phyloP scores from a whole-genome alignment of 306 rosid species.

The Vicia faba region DNA sequence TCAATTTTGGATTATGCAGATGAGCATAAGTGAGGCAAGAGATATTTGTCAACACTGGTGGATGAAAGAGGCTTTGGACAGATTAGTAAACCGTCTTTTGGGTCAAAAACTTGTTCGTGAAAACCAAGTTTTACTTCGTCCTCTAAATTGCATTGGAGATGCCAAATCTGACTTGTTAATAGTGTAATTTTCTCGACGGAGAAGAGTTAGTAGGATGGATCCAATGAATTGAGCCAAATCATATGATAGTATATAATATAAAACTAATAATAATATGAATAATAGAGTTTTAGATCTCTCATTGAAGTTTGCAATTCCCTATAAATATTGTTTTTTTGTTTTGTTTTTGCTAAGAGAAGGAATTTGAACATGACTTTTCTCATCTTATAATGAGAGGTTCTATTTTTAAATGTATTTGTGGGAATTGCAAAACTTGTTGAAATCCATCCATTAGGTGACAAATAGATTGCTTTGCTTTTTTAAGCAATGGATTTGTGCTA shows the following conservation, averaged over 20 bases:
- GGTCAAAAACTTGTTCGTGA: slow-evolving; percentile 44
- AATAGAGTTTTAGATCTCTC: slow-evolving; percentile 24
- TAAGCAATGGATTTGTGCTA: slow-evolving; percentile 17
- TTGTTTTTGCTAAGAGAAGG: slow-evolving; percentile 7
- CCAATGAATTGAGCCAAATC: slow-evolving; percentile 36
- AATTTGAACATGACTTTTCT: slow-evolving; percentile 3
- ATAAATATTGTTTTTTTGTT: neutral
- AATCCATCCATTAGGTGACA: neutral
- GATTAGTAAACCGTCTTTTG: slow-evolving; percentile 56
- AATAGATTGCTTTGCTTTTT: slow-evolving; percentile 27
- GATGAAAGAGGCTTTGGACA: slow-evolving; percentile 94
- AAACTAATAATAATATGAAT: neutral
- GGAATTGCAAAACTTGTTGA: slow-evolving; percentile 34
- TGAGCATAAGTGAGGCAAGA: slow-evolving; percentile 75
- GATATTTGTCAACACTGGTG: slow-evolving; percentile 89
- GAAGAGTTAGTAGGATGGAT: slow-evolving; percentile 39
- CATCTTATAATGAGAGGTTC: slow-evolving; percentile 19
- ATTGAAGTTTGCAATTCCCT: slow-evolving; percentile 39
- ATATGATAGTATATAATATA: slow-evolving; percentile 27
- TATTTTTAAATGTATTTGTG: slow-evolving; percentile 19
- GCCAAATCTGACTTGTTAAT: slow-evolving; percentile 48
- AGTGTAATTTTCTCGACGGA: slow-evolving; percentile 31
- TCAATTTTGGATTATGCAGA: slow-evolving; percentile 44
- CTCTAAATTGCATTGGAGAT: slow-evolving; percentile 37
- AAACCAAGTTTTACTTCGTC: slow-evolving; percentile 10